phyloP scores from a whole-genome alignment of 73 alveolate genomes.

The Paramecium pentaurelia region DNA sequence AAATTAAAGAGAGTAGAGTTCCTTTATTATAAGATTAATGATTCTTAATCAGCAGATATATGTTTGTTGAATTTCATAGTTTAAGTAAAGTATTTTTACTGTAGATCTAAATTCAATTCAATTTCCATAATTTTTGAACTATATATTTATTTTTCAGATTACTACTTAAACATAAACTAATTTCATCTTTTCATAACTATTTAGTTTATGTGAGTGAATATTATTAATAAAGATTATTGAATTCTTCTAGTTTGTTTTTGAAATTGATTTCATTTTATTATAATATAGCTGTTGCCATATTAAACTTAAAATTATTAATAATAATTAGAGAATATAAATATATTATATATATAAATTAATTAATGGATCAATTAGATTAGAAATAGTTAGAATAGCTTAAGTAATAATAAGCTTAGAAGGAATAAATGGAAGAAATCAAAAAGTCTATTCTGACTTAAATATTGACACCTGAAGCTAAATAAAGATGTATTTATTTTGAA shows the following conservation, averaged over 20 bases:
- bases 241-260: background rate
- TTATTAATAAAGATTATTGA: background rate
- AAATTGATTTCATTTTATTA: background rate
- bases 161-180: background rate
- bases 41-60: background rate
- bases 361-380: background rate
- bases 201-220: background rate
- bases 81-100: too few species aligned
- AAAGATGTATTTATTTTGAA: background rate
- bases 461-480: conserved; percentile 10
- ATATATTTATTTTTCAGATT: too few species aligned
- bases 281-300: background rate
- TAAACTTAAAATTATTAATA: background rate
- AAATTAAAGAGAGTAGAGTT: background rate
- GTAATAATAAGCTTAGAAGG: background rate
- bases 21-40: background rate
- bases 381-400: background rate
- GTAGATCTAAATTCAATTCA: too few species aligned
- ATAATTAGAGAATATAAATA: background rate
- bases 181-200: background rate
- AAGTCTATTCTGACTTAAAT: background rate
- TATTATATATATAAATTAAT: background rate
- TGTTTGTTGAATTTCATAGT: too few species aligned
- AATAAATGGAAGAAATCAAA: conserved; percentile 19
- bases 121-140: too few species aligned